Conservation (phyloP, 2,329 filamentous ascomycete species). For the Paramyrothecium sp. region DNA sequence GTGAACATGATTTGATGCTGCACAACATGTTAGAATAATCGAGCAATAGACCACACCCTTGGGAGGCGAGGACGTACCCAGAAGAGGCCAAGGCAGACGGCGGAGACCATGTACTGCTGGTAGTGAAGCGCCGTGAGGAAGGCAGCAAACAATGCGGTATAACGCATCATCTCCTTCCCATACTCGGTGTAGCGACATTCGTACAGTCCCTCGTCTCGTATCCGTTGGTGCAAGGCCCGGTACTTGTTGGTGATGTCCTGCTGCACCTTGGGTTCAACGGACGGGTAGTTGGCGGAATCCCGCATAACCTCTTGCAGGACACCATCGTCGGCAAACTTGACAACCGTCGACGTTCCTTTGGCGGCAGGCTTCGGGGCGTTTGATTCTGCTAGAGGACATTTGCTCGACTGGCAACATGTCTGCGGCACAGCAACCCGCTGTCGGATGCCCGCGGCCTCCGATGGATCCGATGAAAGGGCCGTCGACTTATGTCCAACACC, state of each 20-base stretch:
- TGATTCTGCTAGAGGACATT: not conserved
- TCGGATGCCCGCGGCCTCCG: not conserved
- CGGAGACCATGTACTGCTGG: conserved; percentile 57
- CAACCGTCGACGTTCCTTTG: not conserved
- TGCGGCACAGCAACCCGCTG: conserved; percentile 1
- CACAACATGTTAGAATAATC: conserved; percentile 11
- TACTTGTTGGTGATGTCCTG: conserved; percentile 55
- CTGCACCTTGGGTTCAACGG: conserved; percentile 53
- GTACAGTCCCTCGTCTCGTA: conserved; percentile 57
- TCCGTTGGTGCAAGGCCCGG: conserved; percentile 50
- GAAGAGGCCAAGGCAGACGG: conserved; percentile 58
- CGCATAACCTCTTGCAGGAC: conserved; percentile 24
- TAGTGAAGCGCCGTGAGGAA: conserved; percentile 45
- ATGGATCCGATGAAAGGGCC: conserved; percentile 1
- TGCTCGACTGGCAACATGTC: not conserved
- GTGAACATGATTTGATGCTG: conserved; percentile 69
- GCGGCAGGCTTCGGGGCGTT: not conserved
- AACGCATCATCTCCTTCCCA: conserved; percentile 55
- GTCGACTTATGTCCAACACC: not conserved
- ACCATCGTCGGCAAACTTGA: conserved; percentile 16
- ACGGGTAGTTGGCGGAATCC: conserved; percentile 43
- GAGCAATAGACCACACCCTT: not conserved
- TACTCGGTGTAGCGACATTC: conserved; percentile 58
- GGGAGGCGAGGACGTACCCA: conserved; percentile 44
- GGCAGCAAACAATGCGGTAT: conserved; percentile 44